Evolutionary conservation across 2,329 filamentous ascomycete genomes (phyloP), one percentile per base, ranked within the genome.

Genomic region (Exophiala lecanii-corni): DNA sequence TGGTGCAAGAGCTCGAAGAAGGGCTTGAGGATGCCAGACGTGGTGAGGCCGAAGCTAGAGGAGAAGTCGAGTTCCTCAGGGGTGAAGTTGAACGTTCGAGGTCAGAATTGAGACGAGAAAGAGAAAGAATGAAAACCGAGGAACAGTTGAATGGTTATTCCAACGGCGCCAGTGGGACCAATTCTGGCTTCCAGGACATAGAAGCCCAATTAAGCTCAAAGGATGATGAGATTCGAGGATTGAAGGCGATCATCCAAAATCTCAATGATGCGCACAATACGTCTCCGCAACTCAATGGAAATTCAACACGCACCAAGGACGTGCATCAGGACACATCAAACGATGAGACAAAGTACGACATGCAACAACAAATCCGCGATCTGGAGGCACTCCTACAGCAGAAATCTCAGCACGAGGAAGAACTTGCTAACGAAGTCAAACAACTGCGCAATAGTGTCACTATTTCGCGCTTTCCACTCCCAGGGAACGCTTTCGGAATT

Each of bases 201-300:
- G 47, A 55, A 35, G n/a, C 41, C 9, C 57, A 61, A 12, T 67
- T 97, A 20, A 89, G 94, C 61, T 86, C 94, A 60, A 92, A 94
- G 62, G 91, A 98, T 58, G 92, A 98, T 57, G 92, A 98, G 69
- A 97, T 98, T 59, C 79, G 91, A 50, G 92, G 92, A 35, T 76
- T 98, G 53, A 98, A 97, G 66, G 91, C 92, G 32, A 97, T 98
- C 60, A 97, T 98, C 48, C 91, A 97, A 66, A 95, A 88, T 13
- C 74, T 98, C 26, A 95, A 89, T 78, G 88, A 49, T 87, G 87
- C 54, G 78, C 82, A 9, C 69, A 56, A 43, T 50, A 59, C 17
- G 44, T 56, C 25, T 47, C 58, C 30, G 42, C 63, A 47, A 62
- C 62, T 44, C 12, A 51, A 50, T 39, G 13, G 43, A 36, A 23